Conservation (phyloP, 306 rosid species). For the Acacia acuminata region DNA sequence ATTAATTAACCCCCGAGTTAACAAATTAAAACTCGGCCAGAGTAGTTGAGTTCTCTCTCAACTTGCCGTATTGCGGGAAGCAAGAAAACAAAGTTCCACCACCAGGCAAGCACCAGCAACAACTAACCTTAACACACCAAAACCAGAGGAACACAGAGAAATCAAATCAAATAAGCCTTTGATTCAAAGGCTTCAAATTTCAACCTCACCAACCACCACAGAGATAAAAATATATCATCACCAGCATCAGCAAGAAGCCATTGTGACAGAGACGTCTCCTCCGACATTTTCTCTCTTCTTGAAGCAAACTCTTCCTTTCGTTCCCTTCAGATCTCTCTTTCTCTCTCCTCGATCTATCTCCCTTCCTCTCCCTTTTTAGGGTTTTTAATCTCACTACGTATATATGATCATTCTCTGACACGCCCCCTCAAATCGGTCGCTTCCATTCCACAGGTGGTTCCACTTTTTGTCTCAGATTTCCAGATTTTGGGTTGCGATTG, state of each 20-base stretch:
- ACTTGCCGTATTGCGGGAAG: neutral
- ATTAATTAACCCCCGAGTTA: neutral
- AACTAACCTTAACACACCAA: neutral
- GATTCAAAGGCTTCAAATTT: slow-evolving; percentile 19
- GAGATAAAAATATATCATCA: neutral
- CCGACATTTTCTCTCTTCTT: slow-evolving; percentile 81
- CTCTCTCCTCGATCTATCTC: slow-evolving; percentile 21
- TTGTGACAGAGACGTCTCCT: slow-evolving; percentile 68
- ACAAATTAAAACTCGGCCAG: neutral
- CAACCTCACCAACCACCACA: slow-evolving; percentile 3
- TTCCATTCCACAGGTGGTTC: slow-evolving; percentile 38
- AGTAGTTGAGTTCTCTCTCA: neutral
- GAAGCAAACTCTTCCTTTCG: slow-evolving; percentile 59
- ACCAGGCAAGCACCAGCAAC: neutral
- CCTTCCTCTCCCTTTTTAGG: slow-evolving; percentile 33
- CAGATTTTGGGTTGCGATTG: slow-evolving; percentile 19
- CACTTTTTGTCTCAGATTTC: slow-evolving; percentile 8
- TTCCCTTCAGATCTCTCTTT: slow-evolving; percentile 39
- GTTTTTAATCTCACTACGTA: slow-evolving; percentile 41
- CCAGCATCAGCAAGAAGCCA: slow-evolving; percentile 25
- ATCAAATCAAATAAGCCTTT: neutral
- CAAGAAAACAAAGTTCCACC: neutral
- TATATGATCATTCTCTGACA: slow-evolving; percentile 47
- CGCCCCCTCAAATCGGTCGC: slow-evolving; percentile 26
- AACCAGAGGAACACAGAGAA: neutral